Percentiles rank a stretch among this genome's conserved stretches.
Conservation (phyloP, 2,329 filamentous ascomycete species). For the Pseudogymnoascus sp. region DNA sequence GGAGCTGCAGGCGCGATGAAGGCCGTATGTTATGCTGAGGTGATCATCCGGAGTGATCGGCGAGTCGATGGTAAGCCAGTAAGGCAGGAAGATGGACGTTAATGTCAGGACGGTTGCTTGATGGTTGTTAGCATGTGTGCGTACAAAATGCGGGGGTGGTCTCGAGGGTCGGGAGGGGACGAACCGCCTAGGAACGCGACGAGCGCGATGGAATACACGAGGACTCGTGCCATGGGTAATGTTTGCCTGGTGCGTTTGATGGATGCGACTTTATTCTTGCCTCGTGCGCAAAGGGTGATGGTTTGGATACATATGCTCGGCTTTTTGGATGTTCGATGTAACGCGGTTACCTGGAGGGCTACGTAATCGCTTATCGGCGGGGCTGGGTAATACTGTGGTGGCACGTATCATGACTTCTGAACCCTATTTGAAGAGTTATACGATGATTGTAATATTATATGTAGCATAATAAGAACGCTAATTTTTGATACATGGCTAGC, state of each 20-base stretch:
- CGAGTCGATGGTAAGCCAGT: constrained; percentile 62
- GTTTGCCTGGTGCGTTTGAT: neutral
- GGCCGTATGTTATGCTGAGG: constrained; percentile 62
- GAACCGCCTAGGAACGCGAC: constrained; percentile 37
- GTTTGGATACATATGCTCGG: constrained; percentile 6
- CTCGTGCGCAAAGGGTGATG: neutral
- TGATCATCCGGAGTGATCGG: constrained; percentile 39
- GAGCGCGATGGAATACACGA: constrained; percentile 35
- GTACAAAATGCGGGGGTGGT: neutral
- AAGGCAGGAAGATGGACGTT: constrained; percentile 57
- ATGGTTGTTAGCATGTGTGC: constrained; percentile 11
- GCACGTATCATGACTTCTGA: neutral
- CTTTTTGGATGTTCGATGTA: neutral
- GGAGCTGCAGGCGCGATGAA: constrained; percentile 73
- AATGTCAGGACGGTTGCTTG: constrained; percentile 65
- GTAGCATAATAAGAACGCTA: neutral
- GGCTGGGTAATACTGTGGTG: neutral
- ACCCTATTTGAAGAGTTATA: neutral
- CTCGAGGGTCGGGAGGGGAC: constrained; percentile 21
- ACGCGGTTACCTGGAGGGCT: neutral
- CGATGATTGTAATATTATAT: neutral
- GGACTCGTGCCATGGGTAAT: constrained; percentile 34
- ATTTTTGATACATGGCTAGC: neutral
- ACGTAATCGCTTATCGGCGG: constrained; percentile 8
- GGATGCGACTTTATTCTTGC: neutral